phyloP scores from a whole-genome alignment of 73 alveolate genomes.

The Stentor roeselii region DNA sequence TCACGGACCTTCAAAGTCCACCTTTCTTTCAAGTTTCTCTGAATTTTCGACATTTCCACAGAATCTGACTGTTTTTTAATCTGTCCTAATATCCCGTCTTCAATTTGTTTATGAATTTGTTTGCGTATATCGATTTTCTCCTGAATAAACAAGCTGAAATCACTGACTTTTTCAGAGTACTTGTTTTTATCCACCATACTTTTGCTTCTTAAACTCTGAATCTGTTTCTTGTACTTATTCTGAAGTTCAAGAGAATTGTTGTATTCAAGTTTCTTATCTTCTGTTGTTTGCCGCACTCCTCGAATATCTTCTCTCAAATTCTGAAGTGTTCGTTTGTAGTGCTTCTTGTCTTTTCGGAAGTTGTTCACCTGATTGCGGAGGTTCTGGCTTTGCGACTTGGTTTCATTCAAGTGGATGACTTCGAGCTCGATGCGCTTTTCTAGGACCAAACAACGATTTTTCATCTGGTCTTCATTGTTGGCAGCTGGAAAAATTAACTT shows the following conservation, averaged over 20 bases:
- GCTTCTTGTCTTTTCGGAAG: not conserved
- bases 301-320: not conserved
- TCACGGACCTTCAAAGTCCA: constrained; percentile 59
- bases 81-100: not conserved
- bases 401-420: not conserved
- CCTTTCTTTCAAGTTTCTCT: constrained; percentile 19
- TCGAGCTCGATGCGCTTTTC: constrained; percentile 18
- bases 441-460: not conserved
- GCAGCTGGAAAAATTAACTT: not conserved
- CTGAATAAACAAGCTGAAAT: not conserved
- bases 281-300: not conserved
- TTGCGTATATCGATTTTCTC: not conserved
- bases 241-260: not conserved
- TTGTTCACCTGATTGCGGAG: not conserved
- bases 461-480: not conserved
- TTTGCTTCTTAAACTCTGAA: not conserved
- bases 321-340: constrained; percentile 22
- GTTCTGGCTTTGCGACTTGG: not conserved
- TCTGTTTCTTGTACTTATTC: not conserved
- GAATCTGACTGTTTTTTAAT: not conserved
- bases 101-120: not conserved
- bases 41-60: not conserved
- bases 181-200: not conserved
- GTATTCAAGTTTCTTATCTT: not conserved
- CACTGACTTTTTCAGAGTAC: not conserved